Evolutionary conservation across 2,329 filamentous ascomycete genomes (phyloP).

Genomic region (Claviceps sp.): DNA sequence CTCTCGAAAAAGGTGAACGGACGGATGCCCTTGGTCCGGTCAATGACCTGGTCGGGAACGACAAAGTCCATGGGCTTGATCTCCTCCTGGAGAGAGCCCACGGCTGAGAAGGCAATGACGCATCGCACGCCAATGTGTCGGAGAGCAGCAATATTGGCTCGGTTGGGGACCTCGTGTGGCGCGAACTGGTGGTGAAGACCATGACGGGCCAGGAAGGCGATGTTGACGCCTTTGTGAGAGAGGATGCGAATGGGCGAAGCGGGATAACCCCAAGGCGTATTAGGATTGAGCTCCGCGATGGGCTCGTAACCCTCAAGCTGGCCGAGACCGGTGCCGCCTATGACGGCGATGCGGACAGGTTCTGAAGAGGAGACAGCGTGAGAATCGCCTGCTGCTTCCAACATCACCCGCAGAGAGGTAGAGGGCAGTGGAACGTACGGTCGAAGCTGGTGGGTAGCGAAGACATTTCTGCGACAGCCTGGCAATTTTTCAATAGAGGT

Average conservation of each 20-base stretch:
- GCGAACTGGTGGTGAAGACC: conserved; percentile 78
- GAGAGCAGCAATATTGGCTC: conserved; percentile 96
- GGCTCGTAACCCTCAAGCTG: conserved; percentile 78
- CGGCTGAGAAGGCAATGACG: conserved; percentile 89
- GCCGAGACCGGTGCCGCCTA: conserved; percentile 85
- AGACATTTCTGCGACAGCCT: conserved; percentile 25
- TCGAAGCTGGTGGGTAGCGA: conserved; percentile 45
- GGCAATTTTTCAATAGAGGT: neutral
- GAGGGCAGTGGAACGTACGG: conserved; percentile 26
- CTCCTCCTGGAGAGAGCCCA: conserved; percentile 81
- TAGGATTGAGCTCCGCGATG: conserved; percentile 61
- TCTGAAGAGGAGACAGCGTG: conserved; percentile 24
- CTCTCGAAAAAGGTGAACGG: conserved; percentile 94
- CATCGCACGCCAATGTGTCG: conserved; percentile 78
- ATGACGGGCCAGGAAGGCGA: conserved; percentile 92
- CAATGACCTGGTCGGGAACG: conserved; percentile 90
- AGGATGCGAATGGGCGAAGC: conserved; percentile 71
- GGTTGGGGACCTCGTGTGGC: conserved; percentile 86
- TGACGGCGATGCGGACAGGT: conserved; percentile 72
- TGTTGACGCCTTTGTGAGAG: conserved; percentile 65
- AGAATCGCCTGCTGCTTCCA: neutral
- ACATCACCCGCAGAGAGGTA: neutral
- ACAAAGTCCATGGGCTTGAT: conserved; percentile 96
- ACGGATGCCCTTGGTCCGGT: conserved; percentile 87
- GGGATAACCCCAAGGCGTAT: conserved; percentile 81